phyloP scores from a whole-genome alignment of 768 basidiomycete species.

The Hortiboletus campestris region DNA sequence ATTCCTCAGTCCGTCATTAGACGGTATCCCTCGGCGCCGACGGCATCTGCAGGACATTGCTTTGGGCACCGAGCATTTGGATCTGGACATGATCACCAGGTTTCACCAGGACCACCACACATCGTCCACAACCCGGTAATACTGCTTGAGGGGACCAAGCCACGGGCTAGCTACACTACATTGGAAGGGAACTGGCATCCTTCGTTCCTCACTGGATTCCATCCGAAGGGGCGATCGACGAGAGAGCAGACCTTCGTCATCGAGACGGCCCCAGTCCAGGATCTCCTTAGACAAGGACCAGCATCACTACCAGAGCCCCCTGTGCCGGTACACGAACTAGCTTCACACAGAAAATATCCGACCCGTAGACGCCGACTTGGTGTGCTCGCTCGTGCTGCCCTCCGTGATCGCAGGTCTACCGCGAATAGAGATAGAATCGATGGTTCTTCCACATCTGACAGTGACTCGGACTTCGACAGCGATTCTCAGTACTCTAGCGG shows the following conservation, averaged over 20 bases:
- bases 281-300: background rate
- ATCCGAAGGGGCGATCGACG: background rate
- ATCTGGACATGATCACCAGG: background rate
- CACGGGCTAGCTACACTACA: slow-evolving; percentile 2
- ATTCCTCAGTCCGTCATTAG: slow-evolving; percentile 27
- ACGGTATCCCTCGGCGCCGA: slow-evolving; percentile 17
- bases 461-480: slow-evolving; percentile 17
- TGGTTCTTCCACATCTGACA: slow-evolving; percentile 13
- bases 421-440: background rate
- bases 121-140: background rate
- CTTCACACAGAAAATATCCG: background rate
- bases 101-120: background rate
- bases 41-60: background rate
- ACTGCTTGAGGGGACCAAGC: background rate
- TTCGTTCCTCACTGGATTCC: background rate
- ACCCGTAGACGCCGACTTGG: slow-evolving; percentile 10
- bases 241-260: background rate
- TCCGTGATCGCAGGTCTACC: slow-evolving; percentile 17
- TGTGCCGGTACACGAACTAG: background rate
- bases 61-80: background rate
- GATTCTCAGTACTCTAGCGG: slow-evolving; percentile 20
- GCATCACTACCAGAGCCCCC: background rate
- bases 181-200: background rate
- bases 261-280: background rate
- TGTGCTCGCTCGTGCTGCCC: slow-evolving; percentile 20